Base-by-base conservation (phyloP, 345 rosid genomes). In the Aethionema arabicum region DNA sequence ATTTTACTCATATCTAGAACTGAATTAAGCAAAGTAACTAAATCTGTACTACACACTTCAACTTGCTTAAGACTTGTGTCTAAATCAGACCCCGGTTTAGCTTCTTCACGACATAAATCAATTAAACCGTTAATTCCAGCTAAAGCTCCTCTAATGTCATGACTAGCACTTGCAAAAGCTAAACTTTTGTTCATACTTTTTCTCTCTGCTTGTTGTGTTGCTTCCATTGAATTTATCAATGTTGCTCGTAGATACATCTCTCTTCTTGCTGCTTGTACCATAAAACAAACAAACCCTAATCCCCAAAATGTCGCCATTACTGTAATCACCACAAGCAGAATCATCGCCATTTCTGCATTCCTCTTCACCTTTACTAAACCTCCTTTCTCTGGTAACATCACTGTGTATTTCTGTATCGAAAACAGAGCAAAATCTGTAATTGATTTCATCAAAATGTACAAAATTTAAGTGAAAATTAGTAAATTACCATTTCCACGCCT, bases 1-100 rank as follows among this genome's bases (percentile, higher is more conserved):
- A 89, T 79, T 72, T 86, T 92, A 77, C 93, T 92, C 16, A 69
- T 76, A 45, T 92, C 96, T 13, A 89, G 85, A 61, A 88, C 72
- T 16, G 83, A 74, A 69, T 83, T 86, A 32, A 88, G 69, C 32
- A 88, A 45, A 47, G 72, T 90, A 57, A 82, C 42, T 11, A 88
- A 53, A 54, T 88, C 96, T 3, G 75, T 69, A 8, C 83, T 41
- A 52, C 90, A 84, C 9, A 6, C 53, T 5, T 74, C 74, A 73
- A 88, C 80, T 65, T 75, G 80, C 35, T 63, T 50, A 27, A 91
- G 64, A 59, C 66, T 76, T 8, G 75, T 52, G 32, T 74, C 68
- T 5, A 85, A 7, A 12, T 83, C 79, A 0, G 83, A 79, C n/a
- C 76, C 76, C 46, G 58, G 80, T 63, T 56, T 47, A 29, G 61